phyloP scores from a whole-genome alignment of 176 grass and related monocot species.

The Zea luxurians region DNA sequence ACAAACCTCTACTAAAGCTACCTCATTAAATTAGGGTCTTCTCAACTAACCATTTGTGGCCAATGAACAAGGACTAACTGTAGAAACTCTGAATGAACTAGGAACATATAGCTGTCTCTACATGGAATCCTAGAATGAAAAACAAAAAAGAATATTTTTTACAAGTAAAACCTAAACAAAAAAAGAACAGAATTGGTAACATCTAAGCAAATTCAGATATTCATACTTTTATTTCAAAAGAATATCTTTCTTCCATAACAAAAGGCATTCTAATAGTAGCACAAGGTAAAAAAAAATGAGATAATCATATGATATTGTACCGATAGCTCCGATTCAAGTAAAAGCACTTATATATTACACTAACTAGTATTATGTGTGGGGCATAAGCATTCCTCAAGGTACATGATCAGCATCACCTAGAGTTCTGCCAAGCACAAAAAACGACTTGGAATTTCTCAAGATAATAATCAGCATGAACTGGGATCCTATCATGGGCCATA shows the following conservation, averaged over 20 bases:
- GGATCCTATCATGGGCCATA: too few relatives aligned
- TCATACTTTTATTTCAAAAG: conserved; percentile 11
- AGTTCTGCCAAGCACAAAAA: not conserved
- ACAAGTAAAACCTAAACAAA: not conserved
- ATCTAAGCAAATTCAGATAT: not conserved
- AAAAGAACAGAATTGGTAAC: not conserved
- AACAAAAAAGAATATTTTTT: not conserved
- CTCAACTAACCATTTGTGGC: not conserved
- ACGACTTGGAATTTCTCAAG: not conserved
- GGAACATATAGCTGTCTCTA: not conserved
- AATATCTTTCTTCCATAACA: not conserved
- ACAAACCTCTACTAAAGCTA: not conserved
- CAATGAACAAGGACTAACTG: not conserved
- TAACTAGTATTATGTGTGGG: not conserved
- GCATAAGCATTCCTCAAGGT: not conserved
- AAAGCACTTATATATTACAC: conserved; percentile 13
- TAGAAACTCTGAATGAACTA: not conserved
- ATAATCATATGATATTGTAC: not conserved
- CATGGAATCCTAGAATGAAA: not conserved
- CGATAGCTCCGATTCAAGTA: not conserved
- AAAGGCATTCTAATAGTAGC: not conserved
- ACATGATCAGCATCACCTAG: not conserved
- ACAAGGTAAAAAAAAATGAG: not conserved
- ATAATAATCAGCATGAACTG: not conserved
- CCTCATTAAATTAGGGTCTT: not conserved